A percentile compares a stretch with the other conserved stretches of the same genome.
Conservation (phyloP, 2,329 filamentous ascomycete species). For the Aspergillus sp. region DNA sequence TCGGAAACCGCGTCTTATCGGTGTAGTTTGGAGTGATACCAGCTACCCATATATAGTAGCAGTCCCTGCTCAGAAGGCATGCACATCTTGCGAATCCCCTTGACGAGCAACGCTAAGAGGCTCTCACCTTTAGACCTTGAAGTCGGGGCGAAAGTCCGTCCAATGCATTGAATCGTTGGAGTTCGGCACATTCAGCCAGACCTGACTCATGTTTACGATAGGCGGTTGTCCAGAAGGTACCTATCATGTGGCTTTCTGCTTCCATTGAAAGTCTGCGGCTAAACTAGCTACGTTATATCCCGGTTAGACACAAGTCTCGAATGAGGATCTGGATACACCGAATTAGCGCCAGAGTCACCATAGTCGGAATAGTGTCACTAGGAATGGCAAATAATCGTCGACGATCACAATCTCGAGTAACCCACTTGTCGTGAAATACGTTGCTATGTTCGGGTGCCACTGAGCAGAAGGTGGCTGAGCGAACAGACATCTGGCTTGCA, state of each 20-base stretch:
- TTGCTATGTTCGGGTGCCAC: neutral
- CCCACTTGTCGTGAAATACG: neutral
- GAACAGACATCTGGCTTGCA: neutral
- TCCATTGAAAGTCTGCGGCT: neutral
- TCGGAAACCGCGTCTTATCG: no score
- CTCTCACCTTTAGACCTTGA: neutral
- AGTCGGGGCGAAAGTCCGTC: neutral
- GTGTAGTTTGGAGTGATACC: neutral
- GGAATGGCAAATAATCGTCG: neutral
- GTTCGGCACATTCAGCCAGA: no score
- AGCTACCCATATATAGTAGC: neutral
- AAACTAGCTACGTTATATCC: neutral
- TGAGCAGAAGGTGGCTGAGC: neutral
- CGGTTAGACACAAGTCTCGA: neutral
- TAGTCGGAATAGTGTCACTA: neutral
- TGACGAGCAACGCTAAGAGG: neutral
- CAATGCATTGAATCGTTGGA: no score
- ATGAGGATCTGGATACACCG: neutral
- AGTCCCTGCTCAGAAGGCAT: neutral
- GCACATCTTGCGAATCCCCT: neutral
- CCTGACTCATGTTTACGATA: no score
- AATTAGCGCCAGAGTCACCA: neutral
- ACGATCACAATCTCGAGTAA: neutral
- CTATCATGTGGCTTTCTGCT: neutral
- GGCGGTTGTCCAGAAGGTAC: neutral